A percentile compares a stretch with the other conserved stretches of the same genome.
Conservation (phyloP, 345 rosid species). For the Hevea brasiliensis region DNA sequence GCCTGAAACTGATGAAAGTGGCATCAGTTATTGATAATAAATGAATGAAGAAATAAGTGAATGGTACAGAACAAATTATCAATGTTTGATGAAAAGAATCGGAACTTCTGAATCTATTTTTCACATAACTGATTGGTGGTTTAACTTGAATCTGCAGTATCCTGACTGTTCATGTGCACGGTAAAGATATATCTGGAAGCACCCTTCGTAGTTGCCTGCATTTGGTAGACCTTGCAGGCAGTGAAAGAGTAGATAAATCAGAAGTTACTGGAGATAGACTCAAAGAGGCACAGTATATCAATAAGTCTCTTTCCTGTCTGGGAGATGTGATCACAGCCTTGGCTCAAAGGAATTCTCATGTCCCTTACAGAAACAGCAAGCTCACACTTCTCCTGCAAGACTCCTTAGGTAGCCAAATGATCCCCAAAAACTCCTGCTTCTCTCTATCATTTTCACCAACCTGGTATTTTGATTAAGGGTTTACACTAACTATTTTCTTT, state of each 20-base stretch:
- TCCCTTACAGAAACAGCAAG: slow-evolving; percentile 97
- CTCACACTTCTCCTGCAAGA: slow-evolving; percentile 93
- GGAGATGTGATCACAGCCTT: slow-evolving; percentile 92
- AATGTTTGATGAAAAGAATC: no score
- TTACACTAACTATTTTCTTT: background rate
- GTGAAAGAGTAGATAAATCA: slow-evolving; percentile 91
- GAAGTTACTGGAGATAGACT: slow-evolving; percentile 94
- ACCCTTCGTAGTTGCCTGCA: slow-evolving; percentile 78
- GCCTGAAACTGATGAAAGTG: background rate
- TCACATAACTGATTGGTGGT: slow-evolving; percentile 11
- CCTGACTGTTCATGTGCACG: slow-evolving; percentile 77
- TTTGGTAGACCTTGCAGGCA: slow-evolving; percentile 96
- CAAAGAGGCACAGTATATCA: slow-evolving; percentile 88
- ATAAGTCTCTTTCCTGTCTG: slow-evolving; percentile 88
- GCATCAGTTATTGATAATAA: background rate
- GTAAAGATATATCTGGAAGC: slow-evolving; percentile 69
- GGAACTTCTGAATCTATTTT: background rate
- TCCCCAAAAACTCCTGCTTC: background rate
- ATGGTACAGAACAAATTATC: background rate
- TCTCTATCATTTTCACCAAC: background rate
- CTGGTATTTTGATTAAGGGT: background rate
- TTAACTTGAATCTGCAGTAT: slow-evolving; percentile 53
- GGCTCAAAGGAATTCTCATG: slow-evolving; percentile 82
- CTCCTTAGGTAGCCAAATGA: slow-evolving; percentile 56
- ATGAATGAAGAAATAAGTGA: background rate